Conservation (phyloP, 1,284 basidiomycete genomes). For the Trametes pubescens region DNA sequence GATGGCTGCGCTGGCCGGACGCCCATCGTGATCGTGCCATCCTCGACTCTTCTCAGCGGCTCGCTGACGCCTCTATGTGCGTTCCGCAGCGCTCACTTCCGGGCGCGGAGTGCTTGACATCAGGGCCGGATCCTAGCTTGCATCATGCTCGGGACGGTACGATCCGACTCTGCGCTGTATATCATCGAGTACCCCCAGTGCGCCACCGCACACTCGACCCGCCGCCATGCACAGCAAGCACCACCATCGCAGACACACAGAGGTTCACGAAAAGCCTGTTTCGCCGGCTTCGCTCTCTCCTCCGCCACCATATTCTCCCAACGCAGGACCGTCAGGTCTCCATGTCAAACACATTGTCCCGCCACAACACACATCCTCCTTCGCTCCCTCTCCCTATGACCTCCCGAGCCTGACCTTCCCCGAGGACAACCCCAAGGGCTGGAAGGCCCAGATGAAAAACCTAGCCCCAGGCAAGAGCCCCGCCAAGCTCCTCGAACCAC, state of each 20-base stretch:
- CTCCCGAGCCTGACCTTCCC: neutral
- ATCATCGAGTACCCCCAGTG: neutral
- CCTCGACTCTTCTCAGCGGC: slow-evolving; percentile 6
- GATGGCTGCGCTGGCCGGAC: neutral
- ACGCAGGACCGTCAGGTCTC: neutral
- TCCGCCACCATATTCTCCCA: slow-evolving; percentile 6
- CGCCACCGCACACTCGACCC: neutral
- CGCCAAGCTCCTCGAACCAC: slow-evolving; percentile 26
- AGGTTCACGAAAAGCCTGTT: neutral
- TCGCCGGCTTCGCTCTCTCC: neutral
- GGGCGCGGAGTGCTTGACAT: neutral
- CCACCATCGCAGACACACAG: neutral
- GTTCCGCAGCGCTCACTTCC: neutral
- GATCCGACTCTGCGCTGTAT: neutral
- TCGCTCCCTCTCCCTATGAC: slow-evolving; percentile 10
- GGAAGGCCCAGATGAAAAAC: slow-evolving; percentile 12
- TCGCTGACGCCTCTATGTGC: slow-evolving; percentile 1
- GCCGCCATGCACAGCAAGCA: neutral
- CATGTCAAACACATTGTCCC: neutral
- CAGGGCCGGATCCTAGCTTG: neutral
- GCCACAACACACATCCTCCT: neutral
- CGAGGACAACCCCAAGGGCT: slow-evolving; percentile 11
- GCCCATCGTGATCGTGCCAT: neutral
- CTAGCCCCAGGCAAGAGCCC: slow-evolving; percentile 16
- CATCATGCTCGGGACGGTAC: neutral